A percentile compares a stretch with the other conserved stretches of the same genome.
Evolutionary conservation across 306 rosid species (phyloP).

Genomic region (Medicago arabica): DNA sequence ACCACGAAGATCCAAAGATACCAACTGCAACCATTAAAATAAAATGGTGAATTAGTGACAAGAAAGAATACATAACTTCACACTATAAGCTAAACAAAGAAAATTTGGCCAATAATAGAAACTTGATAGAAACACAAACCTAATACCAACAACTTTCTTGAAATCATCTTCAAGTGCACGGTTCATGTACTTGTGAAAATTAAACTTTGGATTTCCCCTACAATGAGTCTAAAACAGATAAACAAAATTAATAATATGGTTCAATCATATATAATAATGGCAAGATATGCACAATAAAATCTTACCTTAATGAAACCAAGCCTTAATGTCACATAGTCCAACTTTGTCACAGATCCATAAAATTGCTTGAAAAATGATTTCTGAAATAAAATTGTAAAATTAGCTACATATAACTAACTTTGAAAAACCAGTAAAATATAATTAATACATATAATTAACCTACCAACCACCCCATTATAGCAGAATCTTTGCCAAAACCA

Average conservation of each 20-base stretch:
- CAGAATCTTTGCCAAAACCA: conserved; percentile 72
- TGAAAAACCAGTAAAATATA: not conserved
- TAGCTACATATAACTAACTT: too few relatives aligned
- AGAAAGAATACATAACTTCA: conserved; percentile 17
- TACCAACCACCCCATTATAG: conserved; percentile 81
- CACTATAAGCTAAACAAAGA: not conserved
- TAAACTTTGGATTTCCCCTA: conserved; percentile 71
- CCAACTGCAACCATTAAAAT: conserved; percentile 70
- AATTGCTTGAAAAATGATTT: conserved; percentile 81
- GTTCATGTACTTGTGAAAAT: conserved; percentile 87
- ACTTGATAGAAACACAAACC: conserved; percentile 52
- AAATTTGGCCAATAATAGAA: conserved; percentile 6
- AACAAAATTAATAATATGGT: not conserved
- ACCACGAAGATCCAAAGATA: conserved; percentile 88
- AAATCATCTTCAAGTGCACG: conserved; percentile 95
- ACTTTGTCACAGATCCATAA: conserved; percentile 79
- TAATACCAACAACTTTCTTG: conserved; percentile 87
- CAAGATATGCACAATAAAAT: conserved; percentile 9
- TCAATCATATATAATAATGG: not conserved
- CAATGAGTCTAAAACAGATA: conserved; percentile 74
- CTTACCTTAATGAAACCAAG: conserved; percentile 88
- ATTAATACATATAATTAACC: conserved; percentile 37
- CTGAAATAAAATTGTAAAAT: conserved; percentile 54
- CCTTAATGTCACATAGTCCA: conserved; percentile 76
- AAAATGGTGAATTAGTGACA: conserved; percentile 24